phyloP scores from a whole-genome alignment of 1,284 basidiomycete genomes.

The Meira nashicola region DNA sequence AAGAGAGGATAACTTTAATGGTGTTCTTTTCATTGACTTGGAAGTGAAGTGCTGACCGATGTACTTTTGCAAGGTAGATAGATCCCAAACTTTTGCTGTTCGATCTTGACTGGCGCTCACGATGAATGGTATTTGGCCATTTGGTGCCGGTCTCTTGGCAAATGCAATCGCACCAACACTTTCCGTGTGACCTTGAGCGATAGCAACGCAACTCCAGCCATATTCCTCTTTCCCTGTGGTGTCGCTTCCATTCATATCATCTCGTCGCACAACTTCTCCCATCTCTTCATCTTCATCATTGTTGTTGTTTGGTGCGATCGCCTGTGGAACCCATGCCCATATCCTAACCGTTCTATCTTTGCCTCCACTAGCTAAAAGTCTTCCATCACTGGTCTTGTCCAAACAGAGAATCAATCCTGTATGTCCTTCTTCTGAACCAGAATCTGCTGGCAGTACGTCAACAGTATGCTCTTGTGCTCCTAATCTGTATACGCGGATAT shows the following conservation, averaged over 20 bases:
- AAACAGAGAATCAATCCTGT: conserved; percentile 84
- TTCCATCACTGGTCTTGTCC: conserved; percentile 65
- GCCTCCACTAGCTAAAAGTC: conserved; percentile 78
- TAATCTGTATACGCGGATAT: conserved; percentile 76
- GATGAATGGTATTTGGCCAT: conserved; percentile 54
- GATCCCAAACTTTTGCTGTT: conserved; percentile 98
- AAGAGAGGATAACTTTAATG: conserved; percentile 58
- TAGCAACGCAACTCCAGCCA: conserved; percentile 73
- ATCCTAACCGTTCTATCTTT: conserved; percentile 85
- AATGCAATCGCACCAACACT: conserved; percentile 86
- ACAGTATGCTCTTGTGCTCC: conserved; percentile 17
- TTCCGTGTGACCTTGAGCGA: conserved; percentile 91
- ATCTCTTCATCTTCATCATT: neutral
- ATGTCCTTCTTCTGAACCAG: conserved; percentile 57
- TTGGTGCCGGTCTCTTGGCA: conserved; percentile 23
- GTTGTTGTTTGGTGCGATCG: neutral
- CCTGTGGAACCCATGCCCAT: conserved; percentile 61
- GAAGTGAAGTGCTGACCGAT: neutral
- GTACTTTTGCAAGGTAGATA: conserved; percentile 20
- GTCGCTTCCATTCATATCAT: conserved; percentile 21
- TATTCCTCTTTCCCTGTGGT: neutral
- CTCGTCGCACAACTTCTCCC: neutral
- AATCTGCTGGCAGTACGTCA: conserved; percentile 23
- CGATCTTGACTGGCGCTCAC: conserved; percentile 91
- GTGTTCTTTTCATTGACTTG: neutral